phyloP scores from a whole-genome alignment of 2,329 filamentous ascomycete species.

The Hymenoscyphus fraxineus region DNA sequence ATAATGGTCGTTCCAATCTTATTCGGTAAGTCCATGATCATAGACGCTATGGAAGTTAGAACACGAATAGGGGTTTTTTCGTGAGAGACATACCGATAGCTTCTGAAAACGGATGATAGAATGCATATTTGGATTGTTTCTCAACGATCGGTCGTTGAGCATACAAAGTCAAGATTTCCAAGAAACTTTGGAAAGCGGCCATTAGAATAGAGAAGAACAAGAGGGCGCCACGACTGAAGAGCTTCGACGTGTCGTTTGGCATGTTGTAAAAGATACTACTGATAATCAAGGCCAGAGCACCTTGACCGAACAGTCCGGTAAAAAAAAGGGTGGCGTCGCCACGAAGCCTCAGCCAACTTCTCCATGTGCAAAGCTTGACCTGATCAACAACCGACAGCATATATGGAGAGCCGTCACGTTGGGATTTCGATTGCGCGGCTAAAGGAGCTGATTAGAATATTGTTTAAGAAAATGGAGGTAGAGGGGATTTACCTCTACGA shows the following conservation, averaged over 20 bases:
- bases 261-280: slow-evolving; percentile 61
- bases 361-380: slow-evolving; percentile 74
- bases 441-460: neutral
- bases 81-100: slow-evolving; percentile 49
- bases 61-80: neutral
- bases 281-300: slow-evolving; percentile 57
- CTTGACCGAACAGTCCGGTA: slow-evolving; percentile 35
- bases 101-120: slow-evolving; percentile 88
- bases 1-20: slow-evolving; percentile 59
- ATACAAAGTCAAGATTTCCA: slow-evolving; percentile 73
- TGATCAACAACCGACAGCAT: slow-evolving; percentile 76
- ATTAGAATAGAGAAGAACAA: slow-evolving; percentile 66
- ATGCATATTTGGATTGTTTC: slow-evolving; percentile 80
- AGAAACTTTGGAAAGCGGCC: slow-evolving; percentile 58
- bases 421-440: slow-evolving; percentile 26
- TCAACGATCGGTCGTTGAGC: slow-evolving; percentile 87
- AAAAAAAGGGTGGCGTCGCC: slow-evolving; percentile 70
- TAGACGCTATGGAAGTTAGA: slow-evolving; percentile 53
- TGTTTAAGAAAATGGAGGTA: neutral
- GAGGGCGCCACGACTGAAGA: slow-evolving; percentile 59
- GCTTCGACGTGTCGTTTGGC: slow-evolving; percentile 48
- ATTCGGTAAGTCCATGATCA: slow-evolving; percentile 81
- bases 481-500: slow-evolving; percentile 29
- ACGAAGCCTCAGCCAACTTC: slow-evolving; percentile 72
- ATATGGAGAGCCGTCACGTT: slow-evolving; percentile 70